A percentile compares a stretch with the other conserved stretches of the same genome.
These are phyloP conservation scores for Canavalia gladiata DNA, from an alignment of 306 rosid species.

Conservation along the genomic window DNA sequence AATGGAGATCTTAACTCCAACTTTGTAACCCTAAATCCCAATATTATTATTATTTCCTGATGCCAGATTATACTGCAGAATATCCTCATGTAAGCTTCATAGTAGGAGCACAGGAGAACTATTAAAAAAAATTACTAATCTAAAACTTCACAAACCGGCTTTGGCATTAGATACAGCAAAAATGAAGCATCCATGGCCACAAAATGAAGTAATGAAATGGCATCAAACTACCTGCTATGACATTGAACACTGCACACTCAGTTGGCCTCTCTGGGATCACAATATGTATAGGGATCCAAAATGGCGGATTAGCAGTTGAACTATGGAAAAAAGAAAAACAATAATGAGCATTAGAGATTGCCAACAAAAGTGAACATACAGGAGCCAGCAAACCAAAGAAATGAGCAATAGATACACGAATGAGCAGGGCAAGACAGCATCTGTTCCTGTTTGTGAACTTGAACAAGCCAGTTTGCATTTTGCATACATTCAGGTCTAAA, in stretches of 20 bases:
- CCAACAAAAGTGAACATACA: constrained; percentile 28
- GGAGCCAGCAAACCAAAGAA: constrained; percentile 38
- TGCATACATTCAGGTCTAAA: not conserved
- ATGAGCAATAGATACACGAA: constrained; percentile 27
- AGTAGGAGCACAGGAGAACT: not conserved
- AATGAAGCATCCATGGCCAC: constrained; percentile 20
- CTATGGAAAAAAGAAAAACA: constrained; percentile 50
- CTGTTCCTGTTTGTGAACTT: not conserved
- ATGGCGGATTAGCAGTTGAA: constrained; percentile 90
- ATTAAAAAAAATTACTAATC: not conserved
- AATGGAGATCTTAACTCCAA: constrained; percentile 1
- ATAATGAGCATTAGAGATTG: constrained; percentile 42
- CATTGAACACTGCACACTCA: constrained; percentile 93
- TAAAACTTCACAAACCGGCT: not conserved
- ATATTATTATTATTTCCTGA: constrained; percentile 18
- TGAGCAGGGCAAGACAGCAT: constrained; percentile 6
- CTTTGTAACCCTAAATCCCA: not conserved
- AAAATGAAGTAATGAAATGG: constrained; percentile 37
- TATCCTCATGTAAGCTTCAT: constrained; percentile 15
- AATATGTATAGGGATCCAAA: constrained; percentile 98
- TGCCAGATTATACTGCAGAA: constrained; percentile 1
- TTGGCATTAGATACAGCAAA: constrained; percentile 15
- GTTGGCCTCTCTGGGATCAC: constrained; percentile 98
- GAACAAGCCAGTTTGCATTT: constrained; percentile 5
- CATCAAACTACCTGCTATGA: constrained; percentile 84